phyloP scores from a whole-genome alignment of 352 stramenopile genomes.

The Pythium plurisporium region DNA sequence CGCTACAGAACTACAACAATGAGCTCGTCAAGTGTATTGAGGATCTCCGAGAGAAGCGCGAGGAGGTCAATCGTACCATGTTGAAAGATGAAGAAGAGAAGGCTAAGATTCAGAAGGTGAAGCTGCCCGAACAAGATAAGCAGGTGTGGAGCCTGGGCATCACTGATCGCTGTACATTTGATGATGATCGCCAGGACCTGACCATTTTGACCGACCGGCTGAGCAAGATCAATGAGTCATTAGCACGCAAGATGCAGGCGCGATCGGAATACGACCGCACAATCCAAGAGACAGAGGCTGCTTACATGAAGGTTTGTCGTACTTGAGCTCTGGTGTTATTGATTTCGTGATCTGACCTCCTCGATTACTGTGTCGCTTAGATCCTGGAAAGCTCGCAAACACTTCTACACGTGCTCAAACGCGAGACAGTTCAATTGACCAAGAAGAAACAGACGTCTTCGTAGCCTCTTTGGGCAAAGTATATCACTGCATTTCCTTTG shows the following conservation, averaged over 20 bases:
- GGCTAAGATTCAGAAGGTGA: slow-evolving; percentile 91
- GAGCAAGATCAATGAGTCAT: slow-evolving; percentile 89
- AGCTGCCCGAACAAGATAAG: no score
- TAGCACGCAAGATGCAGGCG: slow-evolving; percentile 87
- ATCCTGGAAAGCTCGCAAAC: slow-evolving; percentile 94
- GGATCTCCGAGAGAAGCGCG: slow-evolving; percentile 89
- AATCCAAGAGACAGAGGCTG: slow-evolving; percentile 92
- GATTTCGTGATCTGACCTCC: not conserved
- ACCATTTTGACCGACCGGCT: slow-evolving; percentile 89
- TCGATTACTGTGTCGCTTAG: slow-evolving; percentile 19
- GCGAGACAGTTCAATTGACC: slow-evolving; percentile 91
- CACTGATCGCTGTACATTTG: no score
- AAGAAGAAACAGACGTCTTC: slow-evolving; percentile 94
- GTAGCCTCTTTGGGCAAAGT: slow-evolving; percentile 8
- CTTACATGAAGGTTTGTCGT: slow-evolving; percentile 88
- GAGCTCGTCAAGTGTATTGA: slow-evolving; percentile 95
- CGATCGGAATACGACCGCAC: slow-evolving; percentile 93
- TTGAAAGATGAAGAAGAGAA: slow-evolving; percentile 94
- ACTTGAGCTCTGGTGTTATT: not conserved
- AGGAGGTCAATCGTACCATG: slow-evolving; percentile 90
- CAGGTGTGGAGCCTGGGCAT: no score
- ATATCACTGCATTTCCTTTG: not conserved
- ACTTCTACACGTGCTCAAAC: slow-evolving; percentile 92
- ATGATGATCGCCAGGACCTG: slow-evolving; percentile 49
- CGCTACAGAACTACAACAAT: slow-evolving; percentile 96